A percentile compares a stretch with the other conserved stretches of the same genome.
These are phyloP conservation scores for Ganoderma sinense DNA, from an alignment of 1,284 basidiomycete genomes.

Conservation along the genomic window DNA sequence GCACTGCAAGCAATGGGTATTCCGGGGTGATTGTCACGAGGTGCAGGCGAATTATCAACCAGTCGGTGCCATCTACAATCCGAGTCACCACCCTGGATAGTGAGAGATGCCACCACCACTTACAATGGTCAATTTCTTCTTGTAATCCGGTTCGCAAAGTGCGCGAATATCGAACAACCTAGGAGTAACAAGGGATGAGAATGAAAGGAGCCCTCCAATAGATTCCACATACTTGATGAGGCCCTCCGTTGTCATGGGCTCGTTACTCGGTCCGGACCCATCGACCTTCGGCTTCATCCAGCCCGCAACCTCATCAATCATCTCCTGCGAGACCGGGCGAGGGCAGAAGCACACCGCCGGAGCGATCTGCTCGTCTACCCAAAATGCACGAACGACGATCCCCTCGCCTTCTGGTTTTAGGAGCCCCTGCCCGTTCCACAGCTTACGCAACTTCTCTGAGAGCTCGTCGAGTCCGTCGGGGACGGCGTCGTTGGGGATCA, in stretches of 20 bases:
- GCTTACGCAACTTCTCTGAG: slow-evolving; percentile 8
- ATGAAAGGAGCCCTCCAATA: not conserved
- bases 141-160: slow-evolving; percentile 12
- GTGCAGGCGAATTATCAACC: not conserved
- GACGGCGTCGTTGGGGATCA: slow-evolving; percentile 18
- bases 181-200: not conserved
- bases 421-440: slow-evolving; percentile 11
- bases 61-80: not conserved
- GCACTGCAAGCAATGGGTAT: not conserved
- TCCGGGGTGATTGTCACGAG: not conserved
- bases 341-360: slow-evolving; percentile 23
- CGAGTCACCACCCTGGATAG: not conserved
- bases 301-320: slow-evolving; percentile 16
- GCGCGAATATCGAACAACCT: slow-evolving; percentile 24
- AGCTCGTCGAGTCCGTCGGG: slow-evolving; percentile 21
- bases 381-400: slow-evolving; percentile 19
- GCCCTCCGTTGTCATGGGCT: slow-evolving; percentile 13
- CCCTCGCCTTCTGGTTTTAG: slow-evolving; percentile 20
- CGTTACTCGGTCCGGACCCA: not conserved
- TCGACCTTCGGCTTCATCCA: slow-evolving; percentile 17
- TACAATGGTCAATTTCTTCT: slow-evolving; percentile 26
- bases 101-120: not conserved
- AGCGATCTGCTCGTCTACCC: slow-evolving; percentile 16
- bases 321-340: slow-evolving; percentile 19
- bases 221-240: slow-evolving; percentile 13